Evolutionary conservation across 345 rosid species (phyloP).

Genomic region (Psidium friedrichsthalianum): DNA sequence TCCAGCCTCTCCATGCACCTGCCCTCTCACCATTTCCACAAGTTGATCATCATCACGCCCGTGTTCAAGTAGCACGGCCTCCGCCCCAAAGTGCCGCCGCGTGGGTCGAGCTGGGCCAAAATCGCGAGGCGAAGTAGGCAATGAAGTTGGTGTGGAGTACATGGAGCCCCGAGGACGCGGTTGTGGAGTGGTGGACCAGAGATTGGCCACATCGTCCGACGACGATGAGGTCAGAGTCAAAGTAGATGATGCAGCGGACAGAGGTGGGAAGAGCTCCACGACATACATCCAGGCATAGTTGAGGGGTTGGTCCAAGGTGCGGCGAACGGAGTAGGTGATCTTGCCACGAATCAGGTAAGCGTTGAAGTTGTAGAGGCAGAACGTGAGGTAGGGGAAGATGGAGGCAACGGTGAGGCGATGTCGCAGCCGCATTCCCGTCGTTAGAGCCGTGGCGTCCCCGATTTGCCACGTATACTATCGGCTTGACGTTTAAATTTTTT

Average conservation of each 20-base stretch:
- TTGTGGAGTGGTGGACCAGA: slow-evolving; percentile 31
- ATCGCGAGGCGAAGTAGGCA: slow-evolving; percentile 48
- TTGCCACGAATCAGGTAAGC: slow-evolving; percentile 42
- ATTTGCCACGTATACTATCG: no score
- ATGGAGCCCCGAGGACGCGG: slow-evolving; percentile 81
- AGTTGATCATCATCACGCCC: slow-evolving; percentile 89
- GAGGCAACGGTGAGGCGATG: slow-evolving; percentile 35
- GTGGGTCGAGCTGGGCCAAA: slow-evolving; percentile 50
- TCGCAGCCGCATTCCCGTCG: no score
- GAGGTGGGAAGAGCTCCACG: slow-evolving; percentile 59
- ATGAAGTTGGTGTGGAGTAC: slow-evolving; percentile 76
- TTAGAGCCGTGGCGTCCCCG: no score
- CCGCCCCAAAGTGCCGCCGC: slow-evolving; percentile 37
- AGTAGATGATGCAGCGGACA: slow-evolving; percentile 67
- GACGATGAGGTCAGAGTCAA: no score
- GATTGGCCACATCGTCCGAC: no score
- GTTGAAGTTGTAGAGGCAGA: slow-evolving; percentile 68
- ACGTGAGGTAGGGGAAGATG: slow-evolving; percentile 57
- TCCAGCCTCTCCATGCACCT: slow-evolving; percentile 49
- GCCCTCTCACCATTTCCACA: slow-evolving; percentile 65
- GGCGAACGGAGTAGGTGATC: slow-evolving; percentile 69
- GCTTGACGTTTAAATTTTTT: no score
- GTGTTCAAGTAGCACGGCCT: slow-evolving; percentile 75
- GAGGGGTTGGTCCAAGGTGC: slow-evolving; percentile 75
- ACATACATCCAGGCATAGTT: slow-evolving; percentile 86